Percentiles rank a stretch among this genome's conserved stretches.
These are phyloP conservation scores for Thielaviopsis musarum DNA, from an alignment of 2,329 filamentous ascomycete species.

Conservation along the genomic window DNA sequence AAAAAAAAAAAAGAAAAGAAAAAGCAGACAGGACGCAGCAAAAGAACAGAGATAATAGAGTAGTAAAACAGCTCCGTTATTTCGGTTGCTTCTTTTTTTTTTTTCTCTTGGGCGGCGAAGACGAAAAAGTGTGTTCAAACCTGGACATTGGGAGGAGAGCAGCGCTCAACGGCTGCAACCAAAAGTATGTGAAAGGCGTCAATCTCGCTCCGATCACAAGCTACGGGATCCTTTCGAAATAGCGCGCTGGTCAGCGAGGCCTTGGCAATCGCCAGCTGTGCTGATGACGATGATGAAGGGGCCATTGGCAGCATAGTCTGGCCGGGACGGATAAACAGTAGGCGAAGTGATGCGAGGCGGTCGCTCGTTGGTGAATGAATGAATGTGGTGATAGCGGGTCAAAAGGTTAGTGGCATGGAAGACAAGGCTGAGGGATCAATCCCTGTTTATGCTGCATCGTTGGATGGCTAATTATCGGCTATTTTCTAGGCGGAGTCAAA, in stretches of 20 bases:
- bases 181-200: slow-evolving; percentile 51
- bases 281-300: slow-evolving; percentile 37
- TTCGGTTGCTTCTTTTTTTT: background rate
- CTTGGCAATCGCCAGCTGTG: slow-evolving; percentile 61
- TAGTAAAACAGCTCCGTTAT: background rate
- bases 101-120: slow-evolving; percentile 11
- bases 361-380: background rate
- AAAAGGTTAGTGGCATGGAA: background rate
- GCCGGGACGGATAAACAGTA: background rate
- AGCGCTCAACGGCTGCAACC: slow-evolving; percentile 47
- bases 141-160: slow-evolving; percentile 72
- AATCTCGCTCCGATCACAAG: slow-evolving; percentile 52
- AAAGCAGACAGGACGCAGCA: background rate
- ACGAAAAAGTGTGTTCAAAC: slow-evolving; percentile 42
- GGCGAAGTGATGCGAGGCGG: background rate
- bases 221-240: slow-evolving; percentile 55
- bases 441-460: background rate
- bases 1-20: background rate
- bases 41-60: too few species aligned
- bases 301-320: slow-evolving; percentile 4
- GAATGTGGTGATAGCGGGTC: background rate
- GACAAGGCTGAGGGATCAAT: background rate
- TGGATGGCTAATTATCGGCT: background rate
- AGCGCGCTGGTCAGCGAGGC: slow-evolving; percentile 60
- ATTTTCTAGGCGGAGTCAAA: background rate